Base-by-base conservation (phyloP, 106 monocot genomes). In the Hemerocallis citrina region DNA sequence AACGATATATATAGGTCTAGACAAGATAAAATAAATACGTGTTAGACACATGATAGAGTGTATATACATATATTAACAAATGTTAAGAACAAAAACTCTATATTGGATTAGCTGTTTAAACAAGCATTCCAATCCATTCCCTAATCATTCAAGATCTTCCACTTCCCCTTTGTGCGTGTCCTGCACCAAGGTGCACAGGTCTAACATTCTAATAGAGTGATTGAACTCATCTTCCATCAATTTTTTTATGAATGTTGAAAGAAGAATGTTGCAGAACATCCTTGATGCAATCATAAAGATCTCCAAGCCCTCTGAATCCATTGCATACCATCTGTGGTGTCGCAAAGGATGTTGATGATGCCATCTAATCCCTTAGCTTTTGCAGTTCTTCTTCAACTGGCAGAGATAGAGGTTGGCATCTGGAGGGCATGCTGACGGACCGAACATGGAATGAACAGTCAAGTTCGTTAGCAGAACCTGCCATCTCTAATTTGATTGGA, bases 391-490 rank as follows among this genome's bases (percentile, higher is more conserved):
- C 67, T 63, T 67, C 34, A 2, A 77, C n/a, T 7, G 23, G 55
- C 34, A 38, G 55, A 6, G 60, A 40, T 0, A 40, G n/a, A 0
- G 72, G 69, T 58, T 73, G 69, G n/a, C 69, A 45, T 30, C 66
- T 55, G 0, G 78, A 60, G 13, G 77, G 81, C 57, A 86, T 34
- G 69, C 86, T 86, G 21, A 43, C 64, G 57, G 81, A 82, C n/a
- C 81, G 59, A 22, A 56, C 5, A 21, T 74, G 64, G 74, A 51
- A 66, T 0, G 62, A n/a, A n/a, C n/a, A n/a, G n/a, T n/a, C n/a
- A n/a, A n/a, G n/a, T n/a, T n/a, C n/a, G n/a, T n/a, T n/a, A n/a
- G n/a, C n/a, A n/a, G n/a, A n/a, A n/a, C n/a, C n/a, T n/a, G n/a
- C n/a, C n/a, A n/a, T n/a, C n/a, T n/a, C n/a, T n/a, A n/a, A n/a